Base-by-base conservation (phyloP, 1,284 basidiomycete genomes). In the Moesziomyces sp. region DNA sequence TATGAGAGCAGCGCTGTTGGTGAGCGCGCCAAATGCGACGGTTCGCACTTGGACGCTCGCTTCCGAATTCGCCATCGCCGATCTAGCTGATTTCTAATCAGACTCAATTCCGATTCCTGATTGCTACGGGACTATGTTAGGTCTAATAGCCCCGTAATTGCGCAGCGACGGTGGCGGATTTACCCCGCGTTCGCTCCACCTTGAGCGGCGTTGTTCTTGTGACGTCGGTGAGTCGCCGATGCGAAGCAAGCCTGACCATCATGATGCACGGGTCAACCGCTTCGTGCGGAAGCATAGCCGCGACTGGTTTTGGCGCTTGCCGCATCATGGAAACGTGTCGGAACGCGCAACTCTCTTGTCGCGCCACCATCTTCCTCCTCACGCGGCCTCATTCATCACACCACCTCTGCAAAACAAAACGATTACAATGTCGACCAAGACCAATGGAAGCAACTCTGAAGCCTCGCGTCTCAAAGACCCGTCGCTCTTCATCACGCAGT, bases 381-480 rank as follows among this genome's bases (percentile, higher is more conserved):
- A 10, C 8, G 11, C 30, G 30, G 30, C 13, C 30, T 13, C 30
- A 13, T 13, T 13, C 6, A 28, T 28, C 26, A 6, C 26, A 33
- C 30, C 30, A 33, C 30, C 10, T 13, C 13, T 8, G 30, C 30
- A 13, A 33, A 10, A 33, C 13, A 10, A 33, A 13, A 33, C 30
- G 30, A 33, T 2, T 10, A 33, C 26, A 24, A 67, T 67, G 64
- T 48, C 64, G 19, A 26, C 46, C 18, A 18, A 11, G 5, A 40
- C 38, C 40, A 67, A 52, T 49, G 43, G 30, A 45, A 42, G 51
- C 48, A 24, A 46, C 1, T 52, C 59, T 26, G 67, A 70, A 38
- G 57, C 61, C 0, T 56, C 60, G 7, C 47, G 53, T 1, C 57
- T 70, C 42, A 70, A 70, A 40, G 67, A 70, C 50, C 58, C 61